These are phyloP conservation scores for Wickerhamiella kurtzmanii DNA, from an alignment of 805 yeast species.

Conservation along the genomic window DNA sequence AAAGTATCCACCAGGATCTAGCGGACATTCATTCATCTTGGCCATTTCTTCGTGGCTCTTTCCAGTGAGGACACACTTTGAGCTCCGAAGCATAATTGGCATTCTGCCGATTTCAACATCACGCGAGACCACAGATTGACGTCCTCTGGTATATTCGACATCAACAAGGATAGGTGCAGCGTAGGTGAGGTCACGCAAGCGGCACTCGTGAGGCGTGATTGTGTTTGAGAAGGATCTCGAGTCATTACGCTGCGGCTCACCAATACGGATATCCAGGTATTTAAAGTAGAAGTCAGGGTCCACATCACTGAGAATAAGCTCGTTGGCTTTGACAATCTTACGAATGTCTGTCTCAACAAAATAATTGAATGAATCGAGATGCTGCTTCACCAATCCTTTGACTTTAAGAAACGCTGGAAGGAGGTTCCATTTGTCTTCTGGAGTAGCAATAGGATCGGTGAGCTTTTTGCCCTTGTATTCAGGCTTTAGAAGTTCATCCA, in stretches of 20 bases:
- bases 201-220: constrained; percentile 76
- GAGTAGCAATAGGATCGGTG: constrained; percentile 79
- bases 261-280: constrained; percentile 86
- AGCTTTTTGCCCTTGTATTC: constrained; percentile 73
- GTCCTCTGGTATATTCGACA: constrained; percentile 92
- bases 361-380: constrained; percentile 93
- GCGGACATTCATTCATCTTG: constrained; percentile 76
- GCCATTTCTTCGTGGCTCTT: constrained; percentile 80
- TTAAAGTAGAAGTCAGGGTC: constrained; percentile 94
- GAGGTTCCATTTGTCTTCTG: constrained; percentile 93
- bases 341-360: constrained; percentile 88
- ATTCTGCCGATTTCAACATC: constrained; percentile 92
- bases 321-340: constrained; percentile 85
- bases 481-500: constrained; percentile 56
- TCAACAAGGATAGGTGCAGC: constrained; percentile 94
- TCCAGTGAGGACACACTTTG: constrained; percentile 76
- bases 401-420: constrained; percentile 92
- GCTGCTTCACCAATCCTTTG: constrained; percentile 93
- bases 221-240: constrained; percentile 23
- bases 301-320: constrained; percentile 78
- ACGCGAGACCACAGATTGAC: constrained; percentile 77
- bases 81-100: constrained; percentile 96
- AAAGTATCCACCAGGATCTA: constrained; percentile 98
- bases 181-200: constrained; percentile 85
- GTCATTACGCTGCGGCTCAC: constrained; percentile 34